Conservation (phyloP, 768 basidiomycete species). For the Crepidotus variabilis region DNA sequence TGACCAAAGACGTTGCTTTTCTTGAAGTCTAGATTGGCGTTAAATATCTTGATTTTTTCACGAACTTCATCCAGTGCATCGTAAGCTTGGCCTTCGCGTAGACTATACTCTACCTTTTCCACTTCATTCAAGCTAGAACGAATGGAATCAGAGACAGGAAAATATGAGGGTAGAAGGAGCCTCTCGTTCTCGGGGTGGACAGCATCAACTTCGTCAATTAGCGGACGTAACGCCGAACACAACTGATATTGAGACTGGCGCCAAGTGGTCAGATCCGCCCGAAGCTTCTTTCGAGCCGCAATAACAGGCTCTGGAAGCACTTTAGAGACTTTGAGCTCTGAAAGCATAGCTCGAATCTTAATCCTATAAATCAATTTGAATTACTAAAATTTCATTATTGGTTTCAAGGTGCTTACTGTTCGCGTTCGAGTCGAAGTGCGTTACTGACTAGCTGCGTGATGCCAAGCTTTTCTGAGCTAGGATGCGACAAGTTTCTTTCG, state of each 20-base stretch:
- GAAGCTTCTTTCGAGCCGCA: conserved; percentile 1
- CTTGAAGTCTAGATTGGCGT: conserved; percentile 19
- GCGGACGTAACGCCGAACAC: background rate
- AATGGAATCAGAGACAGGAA: conserved; percentile 2
- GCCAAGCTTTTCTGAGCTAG: background rate
- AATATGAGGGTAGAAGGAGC: conserved; percentile 17
- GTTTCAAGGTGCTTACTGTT: conserved; percentile 10
- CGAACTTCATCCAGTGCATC: conserved; percentile 21
- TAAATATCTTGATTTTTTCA: conserved; percentile 17
- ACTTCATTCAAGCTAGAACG: conserved; percentile 4
- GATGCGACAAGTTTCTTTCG: background rate
- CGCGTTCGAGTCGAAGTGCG: conserved; percentile 11
- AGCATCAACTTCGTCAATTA: background rate
- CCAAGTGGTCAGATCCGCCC: conserved; percentile 4
- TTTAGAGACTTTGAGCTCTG: background rate
- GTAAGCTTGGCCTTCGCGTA: conserved; percentile 24
- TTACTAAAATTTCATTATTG: background rate
- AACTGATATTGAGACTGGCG: conserved; percentile 1
- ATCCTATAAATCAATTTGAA: background rate
- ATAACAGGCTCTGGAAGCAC: background rate
- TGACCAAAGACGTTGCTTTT: conserved; percentile 18
- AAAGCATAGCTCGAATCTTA: conserved; percentile 1
- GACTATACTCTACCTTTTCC: conserved; percentile 12
- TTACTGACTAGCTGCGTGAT: conserved; percentile 13
- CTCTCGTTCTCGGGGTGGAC: conserved; percentile 7